Evolutionary conservation across 2,329 filamentous ascomycete species (phyloP).

Genomic region (Trichoderma koningiopsis): DNA sequence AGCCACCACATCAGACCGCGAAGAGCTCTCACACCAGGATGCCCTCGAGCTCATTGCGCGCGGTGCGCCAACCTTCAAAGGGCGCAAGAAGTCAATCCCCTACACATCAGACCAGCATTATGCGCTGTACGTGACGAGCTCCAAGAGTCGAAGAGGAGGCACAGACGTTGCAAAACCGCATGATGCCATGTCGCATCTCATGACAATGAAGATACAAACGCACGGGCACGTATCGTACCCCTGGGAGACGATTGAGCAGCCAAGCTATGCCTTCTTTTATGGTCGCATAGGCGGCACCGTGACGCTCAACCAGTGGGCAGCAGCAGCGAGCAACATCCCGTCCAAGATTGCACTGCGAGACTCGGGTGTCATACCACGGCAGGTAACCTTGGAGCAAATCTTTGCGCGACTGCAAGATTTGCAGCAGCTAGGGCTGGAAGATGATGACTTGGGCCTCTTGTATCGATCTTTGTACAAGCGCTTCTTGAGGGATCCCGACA

Average conservation of each 20-base stretch:
- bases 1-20: constrained; percentile 48
- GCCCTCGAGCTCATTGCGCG: constrained; percentile 61
- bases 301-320: constrained; percentile 70
- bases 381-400: constrained; percentile 59
- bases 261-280: constrained; percentile 69
- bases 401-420: constrained; percentile 62
- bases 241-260: constrained; percentile 75
- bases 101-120: constrained; percentile 60
- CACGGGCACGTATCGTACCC: constrained; percentile 50
- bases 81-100: constrained; percentile 55
- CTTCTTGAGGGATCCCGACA: constrained; percentile 69
- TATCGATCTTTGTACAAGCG: constrained; percentile 67
- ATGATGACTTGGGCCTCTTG: constrained; percentile 59
- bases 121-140: constrained; percentile 54
- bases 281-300: constrained; percentile 69
- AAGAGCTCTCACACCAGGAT: constrained; percentile 55
- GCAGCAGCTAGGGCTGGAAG: constrained; percentile 59
- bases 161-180: constrained; percentile 54
- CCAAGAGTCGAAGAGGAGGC: constrained; percentile 44
- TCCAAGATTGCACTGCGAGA: constrained; percentile 61
- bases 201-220: constrained; percentile 55
- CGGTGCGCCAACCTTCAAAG: constrained; percentile 59
- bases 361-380: constrained; percentile 60
- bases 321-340: constrained; percentile 58
- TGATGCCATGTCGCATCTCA: constrained; percentile 60